These are phyloP conservation scores for Ceratopteris richardii DNA, from an alignment of 75 land plant genomes.

Conservation along the genomic window DNA sequence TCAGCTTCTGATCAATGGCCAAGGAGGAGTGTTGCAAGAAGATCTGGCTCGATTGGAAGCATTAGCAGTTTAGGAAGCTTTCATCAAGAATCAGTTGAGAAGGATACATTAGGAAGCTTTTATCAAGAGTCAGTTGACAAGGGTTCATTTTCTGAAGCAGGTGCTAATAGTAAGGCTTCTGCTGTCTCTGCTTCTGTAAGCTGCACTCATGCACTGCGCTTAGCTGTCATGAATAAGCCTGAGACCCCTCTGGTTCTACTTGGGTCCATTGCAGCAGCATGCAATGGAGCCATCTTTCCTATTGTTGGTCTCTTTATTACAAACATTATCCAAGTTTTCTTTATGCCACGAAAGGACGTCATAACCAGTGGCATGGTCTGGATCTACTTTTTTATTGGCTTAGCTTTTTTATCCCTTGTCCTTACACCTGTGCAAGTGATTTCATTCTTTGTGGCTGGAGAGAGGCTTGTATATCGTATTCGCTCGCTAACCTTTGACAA, in stretches of 20 bases:
- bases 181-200: too few species aligned
- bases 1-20: too few species aligned
- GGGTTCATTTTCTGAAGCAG: too few species aligned
- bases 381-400: conserved; percentile 42
- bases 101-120: too few species aligned
- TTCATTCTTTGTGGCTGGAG: conserved; percentile 60
- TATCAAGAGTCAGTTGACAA: too few species aligned
- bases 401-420: conserved; percentile 34
- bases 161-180: too few species aligned
- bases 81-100: too few species aligned
- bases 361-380: conserved; percentile 47
- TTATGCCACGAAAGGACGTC: conserved; percentile 36
- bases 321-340: conserved; percentile 44
- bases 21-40: too few species aligned
- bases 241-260: conserved; percentile 40
- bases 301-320: conserved; percentile 54
- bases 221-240: conserved; percentile 60
- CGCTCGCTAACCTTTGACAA: conserved; percentile 47
- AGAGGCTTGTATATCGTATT: conserved; percentile 46
- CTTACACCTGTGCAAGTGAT: conserved; percentile 29
- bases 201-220: background rate
- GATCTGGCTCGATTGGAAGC: too few species aligned
- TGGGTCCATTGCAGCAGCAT: conserved; percentile 45
- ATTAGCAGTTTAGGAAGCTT: too few species aligned
- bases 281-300: conserved; percentile 51